phyloP scores from a whole-genome alignment of 179 eudicot species.

The Beta lomatogona region DNA sequence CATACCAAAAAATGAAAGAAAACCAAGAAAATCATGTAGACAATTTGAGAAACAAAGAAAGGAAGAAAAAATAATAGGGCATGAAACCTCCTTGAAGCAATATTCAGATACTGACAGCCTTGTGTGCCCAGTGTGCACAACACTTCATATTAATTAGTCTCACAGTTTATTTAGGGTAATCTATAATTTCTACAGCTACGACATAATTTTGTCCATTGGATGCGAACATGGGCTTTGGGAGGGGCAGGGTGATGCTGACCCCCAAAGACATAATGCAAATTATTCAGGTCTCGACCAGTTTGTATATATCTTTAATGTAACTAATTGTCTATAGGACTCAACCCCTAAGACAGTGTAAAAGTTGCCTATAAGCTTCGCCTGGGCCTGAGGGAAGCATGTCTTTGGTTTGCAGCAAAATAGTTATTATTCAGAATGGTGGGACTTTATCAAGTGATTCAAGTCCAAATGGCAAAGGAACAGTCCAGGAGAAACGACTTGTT shows the following conservation, averaged over 20 bases:
- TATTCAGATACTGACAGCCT: not conserved
- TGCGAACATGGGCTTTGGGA: not conserved
- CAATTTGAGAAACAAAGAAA: not conserved
- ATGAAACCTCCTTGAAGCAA: not conserved
- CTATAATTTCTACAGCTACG: not conserved
- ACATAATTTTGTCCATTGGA: not conserved
- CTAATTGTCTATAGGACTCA: too few relatives aligned
- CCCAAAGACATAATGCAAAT: not conserved
- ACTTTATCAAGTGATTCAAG: not conserved
- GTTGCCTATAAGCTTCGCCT: conserved; percentile 1
- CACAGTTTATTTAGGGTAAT: not conserved
- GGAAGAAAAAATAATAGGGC: not conserved
- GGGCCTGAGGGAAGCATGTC: not conserved
- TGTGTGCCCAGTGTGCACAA: not conserved
- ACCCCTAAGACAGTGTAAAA: not conserved
- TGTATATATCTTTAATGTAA: not conserved
- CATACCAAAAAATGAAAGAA: not conserved
- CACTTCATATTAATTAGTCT: not conserved
- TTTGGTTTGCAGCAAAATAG: not conserved
- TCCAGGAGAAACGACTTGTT: too few relatives aligned
- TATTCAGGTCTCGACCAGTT: not conserved
- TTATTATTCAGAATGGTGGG: not conserved
- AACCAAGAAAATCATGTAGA: not conserved
- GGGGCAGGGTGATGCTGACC: not conserved
- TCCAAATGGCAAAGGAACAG: conserved; percentile 2